These are phyloP conservation scores for Crataegus laevigata DNA, from an alignment of 306 rosid species.

Conservation along the genomic window DNA sequence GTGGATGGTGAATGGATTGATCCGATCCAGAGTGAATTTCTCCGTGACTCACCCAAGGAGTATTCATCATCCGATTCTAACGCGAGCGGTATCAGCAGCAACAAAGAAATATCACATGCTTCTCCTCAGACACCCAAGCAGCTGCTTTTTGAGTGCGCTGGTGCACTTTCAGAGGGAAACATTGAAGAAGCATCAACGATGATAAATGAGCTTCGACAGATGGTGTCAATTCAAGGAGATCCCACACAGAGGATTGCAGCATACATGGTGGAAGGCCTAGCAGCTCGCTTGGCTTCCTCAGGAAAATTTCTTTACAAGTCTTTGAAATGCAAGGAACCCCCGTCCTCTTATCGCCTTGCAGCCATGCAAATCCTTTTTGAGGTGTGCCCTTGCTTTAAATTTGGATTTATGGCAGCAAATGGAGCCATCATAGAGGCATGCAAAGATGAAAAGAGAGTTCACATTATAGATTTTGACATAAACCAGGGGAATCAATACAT, in stretches of 20 bases:
- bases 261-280: conserved; percentile 97
- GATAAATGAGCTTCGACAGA: conserved; percentile 62
- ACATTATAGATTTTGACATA: conserved; percentile 79
- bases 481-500: conserved; percentile 94
- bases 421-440: conserved; percentile 74
- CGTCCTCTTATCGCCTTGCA: conserved; percentile 84
- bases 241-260: conserved; percentile 98
- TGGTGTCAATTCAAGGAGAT: conserved; percentile 88
- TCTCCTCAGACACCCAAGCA: conserved; percentile 51
- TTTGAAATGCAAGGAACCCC: conserved; percentile 89
- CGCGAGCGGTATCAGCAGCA: conserved; percentile 51
- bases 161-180: conserved; percentile 66
- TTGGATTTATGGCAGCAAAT: conserved; percentile 85
- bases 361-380: conserved; percentile 96
- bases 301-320: conserved; percentile 76
- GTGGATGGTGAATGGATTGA: conserved; percentile 72
- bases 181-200: conserved; percentile 46
- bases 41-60: conserved; percentile 70
- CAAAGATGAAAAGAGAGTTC: conserved; percentile 61
- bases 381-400: conserved; percentile 95
- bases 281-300: conserved; percentile 72
- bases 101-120: conserved; percentile 37
- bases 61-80: conserved; percentile 59
- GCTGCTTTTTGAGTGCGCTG: conserved; percentile 71
- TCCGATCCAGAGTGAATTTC: conserved; percentile 37